Conservation (phyloP, 352 stramenopile species). For the Phytopythium sindhum region DNA sequence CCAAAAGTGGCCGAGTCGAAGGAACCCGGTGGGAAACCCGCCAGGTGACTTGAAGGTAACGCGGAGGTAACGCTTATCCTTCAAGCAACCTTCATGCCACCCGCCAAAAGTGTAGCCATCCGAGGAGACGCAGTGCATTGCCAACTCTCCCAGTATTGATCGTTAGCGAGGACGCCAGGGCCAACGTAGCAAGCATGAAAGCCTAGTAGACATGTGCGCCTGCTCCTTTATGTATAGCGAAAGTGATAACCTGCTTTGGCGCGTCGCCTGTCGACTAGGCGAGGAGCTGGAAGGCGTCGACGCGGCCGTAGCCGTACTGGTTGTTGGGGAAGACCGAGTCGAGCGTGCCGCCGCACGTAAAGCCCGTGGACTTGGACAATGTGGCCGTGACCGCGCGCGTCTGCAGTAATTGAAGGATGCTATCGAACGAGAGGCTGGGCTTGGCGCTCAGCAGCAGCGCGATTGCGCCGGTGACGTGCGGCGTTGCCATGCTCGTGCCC, state of each 20-base stretch:
- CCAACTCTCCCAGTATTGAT: too few relatives aligned
- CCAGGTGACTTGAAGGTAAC: background rate
- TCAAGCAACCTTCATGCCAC: background rate
- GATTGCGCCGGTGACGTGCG: conserved; percentile 55
- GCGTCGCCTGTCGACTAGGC: conserved; percentile 3
- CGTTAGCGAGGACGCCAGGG: too few relatives aligned
- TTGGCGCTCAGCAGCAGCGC: conserved; percentile 48
- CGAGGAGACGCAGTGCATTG: background rate
- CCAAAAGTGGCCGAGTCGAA: background rate
- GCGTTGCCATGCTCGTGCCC: conserved; percentile 63
- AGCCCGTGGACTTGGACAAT: conserved; percentile 26
- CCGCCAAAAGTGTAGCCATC: background rate
- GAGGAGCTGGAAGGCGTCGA: conserved; percentile 36
- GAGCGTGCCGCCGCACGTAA: conserved; percentile 31
- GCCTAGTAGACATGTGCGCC: too few relatives aligned
- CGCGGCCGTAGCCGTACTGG: conserved; percentile 45
- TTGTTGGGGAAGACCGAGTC: conserved; percentile 58
- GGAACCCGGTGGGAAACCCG: background rate
- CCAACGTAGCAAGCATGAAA: too few relatives aligned
- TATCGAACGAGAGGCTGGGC: conserved; percentile 31
- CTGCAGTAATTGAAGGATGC: conserved; percentile 38
- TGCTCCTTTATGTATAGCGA: too few relatives aligned
- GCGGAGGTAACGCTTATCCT: background rate
- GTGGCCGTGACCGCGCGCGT: conserved; percentile 21
- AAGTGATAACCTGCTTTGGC: too few relatives aligned